Conservation (phyloP, 179 eudicot genomes). For the Drosera spatulata region DNA sequence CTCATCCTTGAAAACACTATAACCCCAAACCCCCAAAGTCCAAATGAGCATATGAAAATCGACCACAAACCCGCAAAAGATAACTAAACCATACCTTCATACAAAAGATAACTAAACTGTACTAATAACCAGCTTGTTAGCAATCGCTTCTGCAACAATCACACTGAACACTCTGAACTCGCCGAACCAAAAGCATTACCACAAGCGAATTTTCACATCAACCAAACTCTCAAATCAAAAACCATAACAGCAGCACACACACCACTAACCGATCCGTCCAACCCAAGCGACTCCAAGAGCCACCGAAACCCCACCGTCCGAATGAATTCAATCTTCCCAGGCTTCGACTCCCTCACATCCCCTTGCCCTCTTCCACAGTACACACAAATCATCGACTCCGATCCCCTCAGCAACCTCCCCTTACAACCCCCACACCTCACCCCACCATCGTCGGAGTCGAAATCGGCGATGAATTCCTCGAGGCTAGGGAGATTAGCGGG, state of each 20-base stretch:
- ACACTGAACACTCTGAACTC: too few relatives aligned
- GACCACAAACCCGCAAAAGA: too few relatives aligned
- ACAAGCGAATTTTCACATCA: too few relatives aligned
- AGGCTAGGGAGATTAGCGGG: slow-evolving; percentile 31
- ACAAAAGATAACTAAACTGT: too few relatives aligned
- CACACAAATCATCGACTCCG: slow-evolving; percentile 49
- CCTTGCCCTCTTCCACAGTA: slow-evolving; percentile 48
- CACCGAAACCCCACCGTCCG: slow-evolving; percentile 50
- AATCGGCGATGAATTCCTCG: slow-evolving; percentile 28
- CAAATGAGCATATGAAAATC: too few relatives aligned
- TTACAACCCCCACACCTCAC: slow-evolving; percentile 54
- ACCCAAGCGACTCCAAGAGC: slow-evolving; percentile 55
- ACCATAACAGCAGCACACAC: not conserved
- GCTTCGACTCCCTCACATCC: slow-evolving; percentile 14
- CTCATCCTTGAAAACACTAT: too few relatives aligned
- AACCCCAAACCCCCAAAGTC: too few relatives aligned
- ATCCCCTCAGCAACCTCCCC: slow-evolving; percentile 52
- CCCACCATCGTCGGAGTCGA: slow-evolving; percentile 36
- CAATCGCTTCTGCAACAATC: too few relatives aligned
- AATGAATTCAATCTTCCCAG: slow-evolving; percentile 34
- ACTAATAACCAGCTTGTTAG: too few relatives aligned
- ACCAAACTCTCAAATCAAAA: too few relatives aligned
- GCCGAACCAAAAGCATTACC: too few relatives aligned
- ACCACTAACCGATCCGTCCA: slow-evolving; percentile 69
- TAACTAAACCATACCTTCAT: too few relatives aligned